phyloP scores from a whole-genome alignment of 176 grass and related monocot genomes.

The Eremochloa ophiuroides region DNA sequence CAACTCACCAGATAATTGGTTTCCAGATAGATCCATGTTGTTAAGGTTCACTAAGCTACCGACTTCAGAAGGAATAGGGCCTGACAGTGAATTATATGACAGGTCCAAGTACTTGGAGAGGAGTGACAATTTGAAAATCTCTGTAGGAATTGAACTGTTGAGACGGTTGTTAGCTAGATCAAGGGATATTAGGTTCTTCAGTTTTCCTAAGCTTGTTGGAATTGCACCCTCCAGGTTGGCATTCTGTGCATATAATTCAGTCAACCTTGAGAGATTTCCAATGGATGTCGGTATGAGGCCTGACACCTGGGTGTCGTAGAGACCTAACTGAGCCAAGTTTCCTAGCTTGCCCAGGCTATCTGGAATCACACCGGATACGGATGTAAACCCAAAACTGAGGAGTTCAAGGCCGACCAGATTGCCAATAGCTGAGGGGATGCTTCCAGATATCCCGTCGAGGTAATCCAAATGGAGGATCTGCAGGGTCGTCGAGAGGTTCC shows the following conservation, averaged over 20 bases:
- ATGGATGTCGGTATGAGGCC: conserved; percentile 5
- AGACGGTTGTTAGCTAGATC: neutral
- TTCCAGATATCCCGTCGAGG: neutral
- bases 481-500: neutral
- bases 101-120: neutral
- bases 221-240: neutral
- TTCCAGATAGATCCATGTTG: neutral
- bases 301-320: neutral
- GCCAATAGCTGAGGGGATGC: neutral
- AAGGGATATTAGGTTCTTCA: neutral
- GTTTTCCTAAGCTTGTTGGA: neutral
- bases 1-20: conserved; percentile 38
- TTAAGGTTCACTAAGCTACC: neutral
- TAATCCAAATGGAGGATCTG: neutral
- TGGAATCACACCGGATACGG: neutral
- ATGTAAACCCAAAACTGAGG: neutral
- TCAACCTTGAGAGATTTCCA: neutral
- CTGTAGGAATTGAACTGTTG: neutral
- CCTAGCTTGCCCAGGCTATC: neutral
- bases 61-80: neutral
- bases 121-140: neutral
- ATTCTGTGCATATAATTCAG: neutral
- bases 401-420: neutral
- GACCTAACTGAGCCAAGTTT: neutral
- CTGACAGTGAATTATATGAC: neutral